Evolutionary conservation across 2,329 filamentous ascomycete species (phyloP), one percentile per base, ranked within the genome.

Genomic region (Penicillium palitans): DNA sequence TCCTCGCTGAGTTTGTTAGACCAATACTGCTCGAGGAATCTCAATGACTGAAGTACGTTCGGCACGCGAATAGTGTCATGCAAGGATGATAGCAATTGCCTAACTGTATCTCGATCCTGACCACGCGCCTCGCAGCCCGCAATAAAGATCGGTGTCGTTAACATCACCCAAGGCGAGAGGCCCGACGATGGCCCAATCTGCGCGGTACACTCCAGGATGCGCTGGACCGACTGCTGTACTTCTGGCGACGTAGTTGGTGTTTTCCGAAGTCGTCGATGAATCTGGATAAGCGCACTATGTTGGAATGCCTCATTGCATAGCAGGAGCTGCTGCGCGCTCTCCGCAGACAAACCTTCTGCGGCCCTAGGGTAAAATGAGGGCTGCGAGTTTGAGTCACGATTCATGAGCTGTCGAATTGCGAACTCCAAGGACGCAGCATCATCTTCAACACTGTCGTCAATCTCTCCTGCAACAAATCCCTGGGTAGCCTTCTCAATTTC

Each of bases 261-360:
- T 46, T 69, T 71, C 13, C 72, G 71, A 37, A 78, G 60, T 12
- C 75, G 71, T 13, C 75, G 71, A 47, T 76, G 67, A 41, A 79
- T 77, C 48, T 79, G 75, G 33, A 79, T 77, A 31, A 79, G 68
- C 3, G 76, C 76, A 21, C 76, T 74, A 46, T 77, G 74, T 50
- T 78, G 76, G 52, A 78, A 79, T 4, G 76, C 74, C 58, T 75
- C 70, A 57, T 79, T 78, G 59, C 76, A 79, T 21, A 76, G 66
- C 13, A 68, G 65, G 33, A 78, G 74, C 53, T 78, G 70, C 17
- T 66, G 65, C 10, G 75, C 68, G n/a, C 67, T 70, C 13, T 71
- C 66, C 9, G 66, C 53, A 0, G 74, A 70, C 7, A 76, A 58
- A 3, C 67, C 69, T 53, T 74, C 69, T 12, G 63, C 70, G 8